Evolutionary conservation across 2,329 filamentous ascomycete genomes (phyloP).

Genomic region (Penicillium sp.): DNA sequence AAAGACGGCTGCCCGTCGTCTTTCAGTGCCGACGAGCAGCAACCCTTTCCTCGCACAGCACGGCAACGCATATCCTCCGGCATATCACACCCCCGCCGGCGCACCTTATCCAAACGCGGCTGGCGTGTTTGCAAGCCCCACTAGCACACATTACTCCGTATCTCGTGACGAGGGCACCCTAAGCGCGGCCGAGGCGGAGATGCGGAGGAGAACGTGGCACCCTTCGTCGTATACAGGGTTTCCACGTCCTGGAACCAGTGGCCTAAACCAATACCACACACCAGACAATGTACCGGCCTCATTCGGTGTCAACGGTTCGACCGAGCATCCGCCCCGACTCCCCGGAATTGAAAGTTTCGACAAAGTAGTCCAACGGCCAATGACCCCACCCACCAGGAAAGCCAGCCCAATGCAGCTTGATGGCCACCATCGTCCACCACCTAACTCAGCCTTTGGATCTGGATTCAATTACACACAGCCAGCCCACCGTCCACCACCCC

Average conservation of each 20-base stretch:
- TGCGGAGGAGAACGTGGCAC: conserved; percentile 87
- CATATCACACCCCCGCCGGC: conserved; percentile 56
- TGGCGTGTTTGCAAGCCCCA: conserved; percentile 67
- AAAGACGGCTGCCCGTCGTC: conserved; percentile 67
- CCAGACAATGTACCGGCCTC: conserved; percentile 62
- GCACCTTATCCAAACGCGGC: conserved; percentile 58
- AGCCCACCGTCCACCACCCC: conserved; percentile 39
- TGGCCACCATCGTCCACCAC: conserved; percentile 39
- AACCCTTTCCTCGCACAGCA: conserved; percentile 72
- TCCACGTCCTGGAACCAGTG: conserved; percentile 66
- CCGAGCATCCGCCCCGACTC: conserved; percentile 65
- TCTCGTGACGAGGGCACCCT: conserved; percentile 37
- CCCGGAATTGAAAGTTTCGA: conserved; percentile 94
- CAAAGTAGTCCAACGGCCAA: conserved; percentile 61
- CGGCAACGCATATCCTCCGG: conserved; percentile 55
- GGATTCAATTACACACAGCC: conserved; percentile 39
- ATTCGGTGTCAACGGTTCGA: conserved; percentile 53
- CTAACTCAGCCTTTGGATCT: conserved; percentile 32
- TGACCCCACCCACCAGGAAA: conserved; percentile 63
- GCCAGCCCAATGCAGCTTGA: conserved; percentile 80
- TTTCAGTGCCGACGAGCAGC: conserved; percentile 76
- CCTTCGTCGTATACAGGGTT: conserved; percentile 66
- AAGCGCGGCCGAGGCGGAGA: conserved; percentile 65
- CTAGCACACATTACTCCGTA: conserved; percentile 57
- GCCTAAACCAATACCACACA: conserved; percentile 72